Evolutionary conservation across 371 early-diverging fungal genomes (phyloP).

Genomic region (Dinochytrium kinnereticum): DNA sequence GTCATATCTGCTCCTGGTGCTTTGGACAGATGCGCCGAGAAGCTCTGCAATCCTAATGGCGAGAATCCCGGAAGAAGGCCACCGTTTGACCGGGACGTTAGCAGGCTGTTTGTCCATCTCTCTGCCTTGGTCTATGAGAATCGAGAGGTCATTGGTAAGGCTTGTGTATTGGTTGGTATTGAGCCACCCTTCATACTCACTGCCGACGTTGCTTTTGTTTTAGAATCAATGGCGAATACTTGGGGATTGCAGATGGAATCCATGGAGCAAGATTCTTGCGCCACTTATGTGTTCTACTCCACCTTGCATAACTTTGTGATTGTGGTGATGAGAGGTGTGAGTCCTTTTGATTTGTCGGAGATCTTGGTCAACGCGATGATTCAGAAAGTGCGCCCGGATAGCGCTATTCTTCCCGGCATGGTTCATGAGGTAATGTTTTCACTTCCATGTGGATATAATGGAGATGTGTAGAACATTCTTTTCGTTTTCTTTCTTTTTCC

Average conservation of each 20-base stretch:
- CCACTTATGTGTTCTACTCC: constrained; percentile 27
- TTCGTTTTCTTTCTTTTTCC: too few species aligned
- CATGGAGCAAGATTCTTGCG: constrained; percentile 15
- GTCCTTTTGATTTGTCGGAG: constrained; percentile 37
- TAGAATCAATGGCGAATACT: constrained; percentile 23
- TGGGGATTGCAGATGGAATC: constrained; percentile 30
- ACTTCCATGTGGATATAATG: too few species aligned
- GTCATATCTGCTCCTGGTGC: neutral
- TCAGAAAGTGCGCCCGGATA: constrained; percentile 21
- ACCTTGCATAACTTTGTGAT: constrained; percentile 21
- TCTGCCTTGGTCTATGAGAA: constrained; percentile 35
- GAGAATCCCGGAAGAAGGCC: constrained; percentile 23
- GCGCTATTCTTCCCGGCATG: constrained; percentile 27
- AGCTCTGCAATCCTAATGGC: constrained; percentile 1
- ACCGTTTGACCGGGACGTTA: constrained; percentile 25
- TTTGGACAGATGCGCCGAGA: constrained; percentile 19
- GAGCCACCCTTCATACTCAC: neutral
- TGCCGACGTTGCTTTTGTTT: neutral
- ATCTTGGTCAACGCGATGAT: constrained; percentile 26
- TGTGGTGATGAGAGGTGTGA: constrained; percentile 26
- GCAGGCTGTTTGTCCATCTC: constrained; percentile 32
- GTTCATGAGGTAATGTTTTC: constrained; percentile 33
- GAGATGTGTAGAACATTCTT: too few species aligned
- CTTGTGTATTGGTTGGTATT: neutral
- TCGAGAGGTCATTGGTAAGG: constrained; percentile 35